Percentiles rank a stretch among this genome's conserved stretches.
phyloP scores from a whole-genome alignment of 495 filamentous ascomycete genomes.

The Symbiotaphrina buchneri region DNA sequence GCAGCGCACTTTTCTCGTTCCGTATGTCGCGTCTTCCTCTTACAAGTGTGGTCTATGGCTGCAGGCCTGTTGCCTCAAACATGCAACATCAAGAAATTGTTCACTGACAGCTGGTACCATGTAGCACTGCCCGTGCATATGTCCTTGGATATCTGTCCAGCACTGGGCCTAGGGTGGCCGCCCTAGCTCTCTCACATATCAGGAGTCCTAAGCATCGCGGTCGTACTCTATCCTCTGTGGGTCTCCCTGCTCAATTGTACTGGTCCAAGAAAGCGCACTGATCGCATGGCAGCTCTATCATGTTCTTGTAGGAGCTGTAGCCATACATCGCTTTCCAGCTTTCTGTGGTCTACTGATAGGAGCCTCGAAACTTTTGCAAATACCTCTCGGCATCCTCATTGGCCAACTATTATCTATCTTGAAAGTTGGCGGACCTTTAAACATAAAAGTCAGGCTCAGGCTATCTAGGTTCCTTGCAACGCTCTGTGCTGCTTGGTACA shows the following conservation, averaged over 20 bases:
- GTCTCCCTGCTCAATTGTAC: slow-evolving; percentile 7
- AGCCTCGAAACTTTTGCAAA: slow-evolving; percentile 49
- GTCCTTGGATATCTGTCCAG: slow-evolving; percentile 50
- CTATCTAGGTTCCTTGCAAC: slow-evolving; percentile 2
- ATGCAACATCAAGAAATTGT: neutral
- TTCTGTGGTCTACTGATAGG: slow-evolving; percentile 63
- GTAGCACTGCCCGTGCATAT: slow-evolving; percentile 51
- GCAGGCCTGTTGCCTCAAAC: neutral
- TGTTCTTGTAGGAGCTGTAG: slow-evolving; percentile 16
- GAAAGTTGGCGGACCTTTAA: neutral
- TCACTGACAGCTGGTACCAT: slow-evolving; percentile 1
- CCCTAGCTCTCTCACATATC: slow-evolving; percentile 26
- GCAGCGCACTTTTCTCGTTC: neutral
- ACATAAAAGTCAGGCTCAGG: too few relatives aligned
- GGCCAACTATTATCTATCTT: neutral
- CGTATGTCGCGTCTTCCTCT: neutral
- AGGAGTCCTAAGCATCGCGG: slow-evolving; percentile 22
- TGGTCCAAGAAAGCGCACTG: slow-evolving; percentile 1
- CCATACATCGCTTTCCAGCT: slow-evolving; percentile 42
- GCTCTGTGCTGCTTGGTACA: slow-evolving; percentile 18
- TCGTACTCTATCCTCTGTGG: slow-evolving; percentile 17
- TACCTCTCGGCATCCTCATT: slow-evolving; percentile 12
- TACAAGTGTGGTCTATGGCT: neutral
- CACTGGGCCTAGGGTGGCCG: slow-evolving; percentile 34
- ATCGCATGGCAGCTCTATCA: slow-evolving; percentile 12